phyloP scores from a whole-genome alignment of 345 rosid species.

The Pugionium cornutum region DNA sequence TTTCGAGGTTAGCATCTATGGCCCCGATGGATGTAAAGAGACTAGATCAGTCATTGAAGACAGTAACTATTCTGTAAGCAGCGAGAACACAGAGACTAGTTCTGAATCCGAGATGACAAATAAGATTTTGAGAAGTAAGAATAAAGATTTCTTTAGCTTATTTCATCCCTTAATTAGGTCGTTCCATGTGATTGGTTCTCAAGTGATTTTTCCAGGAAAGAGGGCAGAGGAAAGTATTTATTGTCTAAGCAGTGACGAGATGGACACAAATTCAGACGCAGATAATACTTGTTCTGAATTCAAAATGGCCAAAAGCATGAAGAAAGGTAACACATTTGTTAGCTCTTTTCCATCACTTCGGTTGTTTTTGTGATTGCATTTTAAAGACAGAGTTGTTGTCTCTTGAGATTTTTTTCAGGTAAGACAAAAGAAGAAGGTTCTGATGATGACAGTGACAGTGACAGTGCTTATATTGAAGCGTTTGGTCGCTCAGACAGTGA shows the following conservation, averaged over 20 bases:
- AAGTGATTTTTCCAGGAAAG: constrained; percentile 18
- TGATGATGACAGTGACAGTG: constrained; percentile 13
- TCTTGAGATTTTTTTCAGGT: constrained; percentile 23
- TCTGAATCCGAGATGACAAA: neutral
- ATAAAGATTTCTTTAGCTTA: constrained; percentile 20
- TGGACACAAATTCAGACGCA: neutral
- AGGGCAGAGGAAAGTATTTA: constrained; percentile 5
- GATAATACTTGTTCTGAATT: constrained; percentile 2
- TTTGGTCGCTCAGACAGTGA: neutral
- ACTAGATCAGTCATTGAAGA: neutral
- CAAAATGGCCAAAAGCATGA: neutral
- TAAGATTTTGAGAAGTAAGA: constrained; percentile 2
- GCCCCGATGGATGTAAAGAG: constrained; percentile 22
- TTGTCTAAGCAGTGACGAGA: neutral
- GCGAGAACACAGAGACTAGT: constrained; percentile 6
- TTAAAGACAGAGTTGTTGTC: neutral
- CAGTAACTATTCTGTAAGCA: neutral
- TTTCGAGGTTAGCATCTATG: constrained; percentile 35
- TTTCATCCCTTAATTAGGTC: neutral
- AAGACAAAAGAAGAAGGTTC: constrained; percentile 9
- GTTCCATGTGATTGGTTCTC: constrained; percentile 4
- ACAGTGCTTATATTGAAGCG: neutral
- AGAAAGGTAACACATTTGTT: constrained; percentile 18
- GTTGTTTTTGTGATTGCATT: neutral
- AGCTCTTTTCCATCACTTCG: neutral